A percentile compares a stretch with the other conserved stretches of the same genome.
phyloP scores from a whole-genome alignment of 179 eudicot genomes.

The Camellia oleifera region DNA sequence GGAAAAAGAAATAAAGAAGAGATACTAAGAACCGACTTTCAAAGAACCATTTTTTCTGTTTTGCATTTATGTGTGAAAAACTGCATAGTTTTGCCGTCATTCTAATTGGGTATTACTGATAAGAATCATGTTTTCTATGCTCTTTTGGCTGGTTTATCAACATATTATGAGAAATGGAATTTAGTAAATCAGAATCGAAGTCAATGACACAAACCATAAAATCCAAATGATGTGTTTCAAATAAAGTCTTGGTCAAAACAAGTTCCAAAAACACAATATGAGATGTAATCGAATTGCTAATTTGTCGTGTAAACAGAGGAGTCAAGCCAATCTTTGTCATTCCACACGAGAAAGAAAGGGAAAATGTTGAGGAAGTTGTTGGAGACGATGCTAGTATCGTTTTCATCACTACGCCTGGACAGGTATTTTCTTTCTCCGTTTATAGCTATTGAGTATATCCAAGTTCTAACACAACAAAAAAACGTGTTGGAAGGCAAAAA shows the following conservation, averaged over 20 bases:
- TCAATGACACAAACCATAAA: too few relatives aligned
- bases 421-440: constrained; percentile 38
- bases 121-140: too few relatives aligned
- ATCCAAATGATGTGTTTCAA: too few relatives aligned
- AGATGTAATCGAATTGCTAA: neutral
- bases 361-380: constrained; percentile 69
- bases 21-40: too few relatives aligned
- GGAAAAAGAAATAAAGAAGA: too few relatives aligned
- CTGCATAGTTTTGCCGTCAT: too few relatives aligned
- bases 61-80: too few relatives aligned
- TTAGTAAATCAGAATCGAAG: too few relatives aligned
- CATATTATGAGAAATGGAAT: too few relatives aligned
- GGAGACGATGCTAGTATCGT: constrained; percentile 74
- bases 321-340: constrained; percentile 73
- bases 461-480: neutral
- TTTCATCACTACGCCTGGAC: constrained; percentile 84
- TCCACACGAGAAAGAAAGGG: constrained; percentile 90
- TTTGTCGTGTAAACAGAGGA: constrained; percentile 39
- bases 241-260: neutral
- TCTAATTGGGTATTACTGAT: too few relatives aligned
- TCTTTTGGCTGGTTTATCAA: too few relatives aligned
- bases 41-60: too few relatives aligned
- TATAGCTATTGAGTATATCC: neutral
- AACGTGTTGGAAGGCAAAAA: neutral
- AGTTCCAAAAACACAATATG: neutral